A percentile compares a stretch with the other conserved stretches of the same genome.
Evolutionary conservation across 441 rosid genomes (phyloP).

Genomic region (Theobroma grandiflorum): DNA sequence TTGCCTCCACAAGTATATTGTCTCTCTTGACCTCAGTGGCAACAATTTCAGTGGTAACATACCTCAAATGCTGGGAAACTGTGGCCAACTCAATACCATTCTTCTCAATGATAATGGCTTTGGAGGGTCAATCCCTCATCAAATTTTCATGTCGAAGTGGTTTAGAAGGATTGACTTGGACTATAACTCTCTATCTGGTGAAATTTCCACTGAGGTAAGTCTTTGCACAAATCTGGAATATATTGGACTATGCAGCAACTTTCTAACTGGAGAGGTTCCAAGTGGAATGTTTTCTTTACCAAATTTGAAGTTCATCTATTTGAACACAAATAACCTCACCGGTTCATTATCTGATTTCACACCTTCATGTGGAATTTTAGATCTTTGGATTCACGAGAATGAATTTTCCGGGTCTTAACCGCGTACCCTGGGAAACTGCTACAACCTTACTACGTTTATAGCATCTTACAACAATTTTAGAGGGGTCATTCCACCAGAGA

Average conservation of each 20-base stretch:
- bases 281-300: slow-evolving; percentile 38
- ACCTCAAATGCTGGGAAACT: slow-evolving; percentile 43
- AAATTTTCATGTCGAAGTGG: slow-evolving; percentile 38
- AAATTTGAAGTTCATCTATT: slow-evolving; percentile 35
- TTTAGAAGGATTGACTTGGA: slow-evolving; percentile 41
- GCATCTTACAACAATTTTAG: slow-evolving; percentile 40
- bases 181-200: slow-evolving; percentile 40
- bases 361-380: slow-evolving; percentile 31
- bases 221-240: slow-evolving; percentile 42
- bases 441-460: slow-evolving; percentile 37
- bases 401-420: slow-evolving; percentile 39
- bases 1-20: slow-evolving; percentile 38
- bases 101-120: slow-evolving; percentile 43
- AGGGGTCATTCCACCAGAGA: slow-evolving; percentile 37
- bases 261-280: slow-evolving; percentile 43
- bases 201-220: slow-evolving; percentile 47
- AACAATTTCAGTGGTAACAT: slow-evolving; percentile 46
- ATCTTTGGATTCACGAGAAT: slow-evolving; percentile 47
- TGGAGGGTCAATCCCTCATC: slow-evolving; percentile 38
- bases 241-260: slow-evolving; percentile 44
- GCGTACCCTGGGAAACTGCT: slow-evolving; percentile 34
- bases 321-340: slow-evolving; percentile 46
- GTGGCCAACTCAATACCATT: slow-evolving; percentile 37
- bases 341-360: slow-evolving; percentile 39
- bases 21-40: slow-evolving; percentile 48